Evolutionary conservation across 73 alveolate genomes (phyloP).

Genomic region (Tetrahymena malaccensis): DNA sequence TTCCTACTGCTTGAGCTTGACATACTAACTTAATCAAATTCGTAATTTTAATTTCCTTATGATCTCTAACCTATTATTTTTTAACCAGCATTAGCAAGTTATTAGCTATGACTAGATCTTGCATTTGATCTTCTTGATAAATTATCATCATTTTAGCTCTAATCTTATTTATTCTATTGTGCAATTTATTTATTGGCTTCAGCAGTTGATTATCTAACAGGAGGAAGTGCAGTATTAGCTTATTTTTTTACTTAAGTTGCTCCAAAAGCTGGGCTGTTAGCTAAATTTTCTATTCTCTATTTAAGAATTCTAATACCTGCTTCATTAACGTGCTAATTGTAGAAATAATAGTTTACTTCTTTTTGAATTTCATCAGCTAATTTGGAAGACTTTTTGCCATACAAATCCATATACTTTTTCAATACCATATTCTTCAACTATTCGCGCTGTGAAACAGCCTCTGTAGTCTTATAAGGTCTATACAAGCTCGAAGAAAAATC

Average conservation of each 20-base stretch:
- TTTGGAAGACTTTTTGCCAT: neutral
- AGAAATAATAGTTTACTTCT: neutral
- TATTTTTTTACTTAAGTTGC: neutral
- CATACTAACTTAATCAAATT: neutral
- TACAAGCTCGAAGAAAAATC: neutral
- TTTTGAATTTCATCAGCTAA: neutral
- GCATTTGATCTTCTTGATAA: neutral
- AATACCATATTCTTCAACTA: neutral
- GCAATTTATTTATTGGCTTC: neutral
- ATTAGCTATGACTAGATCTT: neutral
- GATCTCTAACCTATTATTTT: neutral
- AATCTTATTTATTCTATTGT: neutral
- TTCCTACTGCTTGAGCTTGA: neutral
- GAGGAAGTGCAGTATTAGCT: neutral
- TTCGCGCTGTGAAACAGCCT: neutral
- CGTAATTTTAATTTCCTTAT: neutral
- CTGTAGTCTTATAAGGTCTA: neutral
- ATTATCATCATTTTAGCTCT: neutral
- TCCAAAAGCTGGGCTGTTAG: neutral
- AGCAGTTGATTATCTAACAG: neutral
- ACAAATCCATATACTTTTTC: neutral
- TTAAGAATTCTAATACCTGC: neutral
- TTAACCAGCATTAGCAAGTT: neutral
- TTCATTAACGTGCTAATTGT: neutral
- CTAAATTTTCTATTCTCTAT: neutral